Evolutionary conservation across 75 land plant species (phyloP).

Genomic region (Larix kaempferi): DNA sequence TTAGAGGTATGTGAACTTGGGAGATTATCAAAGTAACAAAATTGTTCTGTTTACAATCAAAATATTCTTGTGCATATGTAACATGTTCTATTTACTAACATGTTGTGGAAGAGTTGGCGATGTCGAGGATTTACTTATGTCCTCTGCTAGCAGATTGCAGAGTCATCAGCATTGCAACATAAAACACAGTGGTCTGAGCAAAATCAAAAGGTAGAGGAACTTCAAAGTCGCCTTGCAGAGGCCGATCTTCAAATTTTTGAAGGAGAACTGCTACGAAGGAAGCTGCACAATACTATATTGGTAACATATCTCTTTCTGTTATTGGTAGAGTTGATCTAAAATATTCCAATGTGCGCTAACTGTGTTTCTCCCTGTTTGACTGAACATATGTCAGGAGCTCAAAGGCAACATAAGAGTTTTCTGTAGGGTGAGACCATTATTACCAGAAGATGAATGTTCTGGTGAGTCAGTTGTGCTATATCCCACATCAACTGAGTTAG

Average conservation of each 20-base stretch:
- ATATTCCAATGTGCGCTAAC: background rate
- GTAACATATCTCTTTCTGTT: slow-evolving; percentile 22
- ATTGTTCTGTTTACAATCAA: background rate
- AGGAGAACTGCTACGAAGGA: slow-evolving; percentile 76
- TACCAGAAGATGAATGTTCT: slow-evolving; percentile 61
- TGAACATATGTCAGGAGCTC: slow-evolving; percentile 56
- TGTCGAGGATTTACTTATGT: background rate
- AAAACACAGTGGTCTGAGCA: slow-evolving; percentile 41
- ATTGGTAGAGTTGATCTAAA: background rate
- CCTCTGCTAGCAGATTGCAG: slow-evolving; percentile 30
- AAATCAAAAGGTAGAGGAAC: slow-evolving; percentile 28
- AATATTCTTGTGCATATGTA: background rate
- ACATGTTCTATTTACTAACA: background rate
- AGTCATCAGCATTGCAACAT: slow-evolving; percentile 27
- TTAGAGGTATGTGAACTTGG: slow-evolving; percentile 45
- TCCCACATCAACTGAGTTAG: slow-evolving; percentile 65
- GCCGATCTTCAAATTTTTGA: slow-evolving; percentile 59
- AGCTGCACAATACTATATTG: slow-evolving; percentile 91
- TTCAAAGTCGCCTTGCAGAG: slow-evolving; percentile 56
- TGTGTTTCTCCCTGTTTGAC: background rate
- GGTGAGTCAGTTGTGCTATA: slow-evolving; percentile 45
- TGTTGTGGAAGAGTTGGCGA: background rate
- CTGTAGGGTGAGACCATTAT: slow-evolving; percentile 84
- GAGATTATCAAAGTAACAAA: background rate
- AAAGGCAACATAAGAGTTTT: slow-evolving; percentile 96